Evolutionary conservation across 768 basidiomycete species (phyloP).

Genomic region (Chalciporus sphaerocephalus): DNA sequence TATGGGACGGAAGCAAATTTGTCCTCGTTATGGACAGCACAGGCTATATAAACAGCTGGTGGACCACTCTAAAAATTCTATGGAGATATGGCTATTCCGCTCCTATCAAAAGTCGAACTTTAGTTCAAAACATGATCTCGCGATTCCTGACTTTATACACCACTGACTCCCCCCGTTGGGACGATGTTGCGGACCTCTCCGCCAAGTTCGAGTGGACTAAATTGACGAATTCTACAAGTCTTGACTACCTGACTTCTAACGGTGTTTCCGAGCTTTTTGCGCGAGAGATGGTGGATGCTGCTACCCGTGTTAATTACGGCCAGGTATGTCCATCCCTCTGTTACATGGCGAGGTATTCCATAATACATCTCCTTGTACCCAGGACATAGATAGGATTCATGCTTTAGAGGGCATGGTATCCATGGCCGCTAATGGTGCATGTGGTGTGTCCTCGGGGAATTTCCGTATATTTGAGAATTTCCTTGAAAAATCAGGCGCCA

Average conservation of each 20-base stretch:
- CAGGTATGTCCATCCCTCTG: conserved; percentile 41
- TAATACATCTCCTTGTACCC: conserved; percentile 2
- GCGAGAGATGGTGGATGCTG: conserved; percentile 72
- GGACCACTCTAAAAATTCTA: conserved; percentile 67
- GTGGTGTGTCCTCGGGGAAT: conserved; percentile 73
- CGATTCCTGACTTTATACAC: conserved; percentile 55
- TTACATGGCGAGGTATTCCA: not conserved
- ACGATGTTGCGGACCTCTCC: conserved; percentile 57
- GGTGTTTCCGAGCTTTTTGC: conserved; percentile 58
- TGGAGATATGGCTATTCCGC: conserved; percentile 73
- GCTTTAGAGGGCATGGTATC: conserved; percentile 68
- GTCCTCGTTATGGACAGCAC: conserved; percentile 49
- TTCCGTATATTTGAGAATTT: conserved; percentile 82
- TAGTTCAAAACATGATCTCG: conserved; percentile 56
- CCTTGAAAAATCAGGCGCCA: conserved; percentile 63
- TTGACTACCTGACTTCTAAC: conserved; percentile 51
- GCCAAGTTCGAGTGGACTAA: conserved; percentile 46
- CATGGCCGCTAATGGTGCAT: conserved; percentile 68
- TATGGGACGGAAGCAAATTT: conserved; percentile 83
- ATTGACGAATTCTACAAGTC: conserved; percentile 47
- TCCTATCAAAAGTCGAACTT: conserved; percentile 50
- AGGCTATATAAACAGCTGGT: conserved; percentile 45
- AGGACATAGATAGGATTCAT: conserved; percentile 72
- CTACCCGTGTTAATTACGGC: conserved; percentile 81
- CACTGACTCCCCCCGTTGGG: conserved; percentile 53